A percentile compares a stretch with the other conserved stretches of the same genome.
Evolutionary conservation across 2,329 filamentous ascomycete species (phyloP).

Genomic region (Pyrenophora graminea): DNA sequence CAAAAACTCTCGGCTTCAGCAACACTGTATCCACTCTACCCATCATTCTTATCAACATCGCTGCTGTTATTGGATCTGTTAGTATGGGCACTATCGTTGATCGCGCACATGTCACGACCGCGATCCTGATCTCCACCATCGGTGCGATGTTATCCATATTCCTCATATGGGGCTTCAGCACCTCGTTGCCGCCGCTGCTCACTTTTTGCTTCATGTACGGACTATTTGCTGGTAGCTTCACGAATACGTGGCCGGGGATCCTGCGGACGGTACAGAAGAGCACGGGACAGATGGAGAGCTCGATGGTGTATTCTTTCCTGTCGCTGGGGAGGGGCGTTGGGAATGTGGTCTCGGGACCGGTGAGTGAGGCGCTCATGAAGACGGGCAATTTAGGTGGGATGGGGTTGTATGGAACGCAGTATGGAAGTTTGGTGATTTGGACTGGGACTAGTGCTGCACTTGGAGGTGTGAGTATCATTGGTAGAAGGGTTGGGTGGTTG

Average conservation of each 20-base stretch:
- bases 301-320: constrained; percentile 54
- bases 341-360: constrained; percentile 54
- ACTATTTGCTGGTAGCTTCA: constrained; percentile 38
- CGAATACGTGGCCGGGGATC: constrained; percentile 33
- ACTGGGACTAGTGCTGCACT: constrained; percentile 48
- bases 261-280: constrained; percentile 27
- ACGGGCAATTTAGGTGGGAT: constrained; percentile 15
- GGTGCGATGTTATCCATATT: constrained; percentile 50
- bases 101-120: constrained; percentile 47
- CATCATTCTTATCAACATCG: constrained; percentile 44
- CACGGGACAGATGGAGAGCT: constrained; percentile 32
- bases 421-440: constrained; percentile 49
- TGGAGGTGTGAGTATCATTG: constrained; percentile 31
- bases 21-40: constrained; percentile 35
- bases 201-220: constrained; percentile 44
- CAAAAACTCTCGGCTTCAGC: constrained; percentile 31
- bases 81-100: constrained; percentile 49
- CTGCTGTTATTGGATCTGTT: constrained; percentile 44
- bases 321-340: constrained; percentile 56
- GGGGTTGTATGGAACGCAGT: constrained; percentile 49
- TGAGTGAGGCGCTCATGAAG: constrained; percentile 52
- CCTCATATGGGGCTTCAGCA: constrained; percentile 54
- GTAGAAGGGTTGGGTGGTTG: constrained; percentile 16
- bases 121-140: constrained; percentile 49
- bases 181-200: constrained; percentile 41